Evolutionary conservation across 2,329 filamentous ascomycete species (phyloP).

Genomic region (Botrytis pseudocinerea): DNA sequence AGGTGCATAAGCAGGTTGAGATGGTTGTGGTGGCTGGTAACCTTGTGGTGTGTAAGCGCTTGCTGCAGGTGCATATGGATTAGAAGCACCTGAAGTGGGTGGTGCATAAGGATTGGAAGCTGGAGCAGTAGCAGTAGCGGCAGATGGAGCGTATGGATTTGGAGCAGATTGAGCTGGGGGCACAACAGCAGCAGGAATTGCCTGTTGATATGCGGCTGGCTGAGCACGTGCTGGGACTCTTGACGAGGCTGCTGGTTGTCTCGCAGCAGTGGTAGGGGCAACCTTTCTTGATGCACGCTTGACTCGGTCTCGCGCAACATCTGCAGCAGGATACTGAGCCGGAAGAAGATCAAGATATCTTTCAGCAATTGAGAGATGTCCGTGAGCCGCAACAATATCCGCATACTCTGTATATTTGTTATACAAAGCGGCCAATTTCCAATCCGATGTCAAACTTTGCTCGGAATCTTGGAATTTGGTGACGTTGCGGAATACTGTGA

Average conservation of each 20-base stretch:
- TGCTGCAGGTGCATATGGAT: slow-evolving; percentile 51
- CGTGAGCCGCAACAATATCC: slow-evolving; percentile 88
- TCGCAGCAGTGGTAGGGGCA: slow-evolving; percentile 43
- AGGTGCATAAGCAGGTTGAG: slow-evolving; percentile 41
- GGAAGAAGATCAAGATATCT: slow-evolving; percentile 90
- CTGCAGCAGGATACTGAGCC: slow-evolving; percentile 77
- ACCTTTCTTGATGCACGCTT: slow-evolving; percentile 75
- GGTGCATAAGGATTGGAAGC: slow-evolving; percentile 52
- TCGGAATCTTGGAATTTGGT: slow-evolving; percentile 87
- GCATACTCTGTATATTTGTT: slow-evolving; percentile 97
- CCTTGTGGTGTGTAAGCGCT: slow-evolving; percentile 44
- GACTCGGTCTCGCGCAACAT: slow-evolving; percentile 82
- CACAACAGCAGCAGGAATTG: slow-evolving; percentile 42
- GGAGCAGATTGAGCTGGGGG: slow-evolving; percentile 33
- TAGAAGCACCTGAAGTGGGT: slow-evolving; percentile 42
- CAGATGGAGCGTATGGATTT: slow-evolving; percentile 43
- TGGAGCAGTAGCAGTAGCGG: slow-evolving; percentile 38
- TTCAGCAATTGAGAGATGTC: slow-evolving; percentile 81
- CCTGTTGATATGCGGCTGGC: slow-evolving; percentile 50
- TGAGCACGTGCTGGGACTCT: slow-evolving; percentile 48
- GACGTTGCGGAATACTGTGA: slow-evolving; percentile 92
- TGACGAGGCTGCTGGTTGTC: slow-evolving; percentile 41
- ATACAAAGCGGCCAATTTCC: slow-evolving; percentile 87
- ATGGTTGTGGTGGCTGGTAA: slow-evolving; percentile 44
- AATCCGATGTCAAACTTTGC: slow-evolving; percentile 68